These are phyloP conservation scores for Talaromyces wortmannii DNA, from an alignment of 495 filamentous ascomycete species.

Conservation along the genomic window DNA sequence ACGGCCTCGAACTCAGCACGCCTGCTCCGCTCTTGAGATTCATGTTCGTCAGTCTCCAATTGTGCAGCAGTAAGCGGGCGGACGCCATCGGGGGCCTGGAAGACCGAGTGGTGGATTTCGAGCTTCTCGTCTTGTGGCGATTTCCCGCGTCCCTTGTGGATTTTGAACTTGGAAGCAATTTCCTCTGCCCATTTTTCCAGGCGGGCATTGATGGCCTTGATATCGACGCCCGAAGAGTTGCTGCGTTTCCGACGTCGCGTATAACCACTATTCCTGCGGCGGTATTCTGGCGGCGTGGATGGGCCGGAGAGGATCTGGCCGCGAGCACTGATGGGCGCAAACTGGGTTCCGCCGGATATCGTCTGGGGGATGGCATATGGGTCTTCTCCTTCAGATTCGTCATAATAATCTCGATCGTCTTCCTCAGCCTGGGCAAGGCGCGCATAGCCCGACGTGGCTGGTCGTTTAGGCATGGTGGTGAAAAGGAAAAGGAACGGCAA, in stretches of 20 bases:
- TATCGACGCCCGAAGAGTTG: conserved; percentile 87
- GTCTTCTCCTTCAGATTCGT: conserved; percentile 66
- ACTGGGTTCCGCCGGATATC: conserved; percentile 57
- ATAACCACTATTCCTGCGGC: conserved; percentile 37
- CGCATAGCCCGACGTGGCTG: conserved; percentile 84
- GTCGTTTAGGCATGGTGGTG: conserved; percentile 49
- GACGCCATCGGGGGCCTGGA: conserved; percentile 81
- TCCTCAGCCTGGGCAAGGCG: conserved; percentile 88
- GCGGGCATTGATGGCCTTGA: conserved; percentile 97
- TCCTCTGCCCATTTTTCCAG: conserved; percentile 97
- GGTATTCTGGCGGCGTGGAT: conserved; percentile 30
- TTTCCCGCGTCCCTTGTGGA: conserved; percentile 67
- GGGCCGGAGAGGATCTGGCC: conserved; percentile 39
- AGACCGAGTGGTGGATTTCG: conserved; percentile 96
- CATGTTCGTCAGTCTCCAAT: conserved; percentile 53
- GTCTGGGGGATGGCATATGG: conserved; percentile 48
- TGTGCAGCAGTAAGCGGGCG: conserved; percentile 70
- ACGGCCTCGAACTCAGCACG: conserved; percentile 79
- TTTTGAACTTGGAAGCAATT: conserved; percentile 96
- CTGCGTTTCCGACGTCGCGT: conserved; percentile 53
- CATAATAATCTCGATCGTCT: conserved; percentile 47
- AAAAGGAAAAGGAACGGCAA: conserved; percentile 1
- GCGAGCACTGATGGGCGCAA: conserved; percentile 55
- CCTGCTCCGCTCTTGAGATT: conserved; percentile 52
- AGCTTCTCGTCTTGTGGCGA: conserved; percentile 74